phyloP scores from a whole-genome alignment of 371 early-diverging fungal genomes.

The Lichtheimia ramosa region DNA sequence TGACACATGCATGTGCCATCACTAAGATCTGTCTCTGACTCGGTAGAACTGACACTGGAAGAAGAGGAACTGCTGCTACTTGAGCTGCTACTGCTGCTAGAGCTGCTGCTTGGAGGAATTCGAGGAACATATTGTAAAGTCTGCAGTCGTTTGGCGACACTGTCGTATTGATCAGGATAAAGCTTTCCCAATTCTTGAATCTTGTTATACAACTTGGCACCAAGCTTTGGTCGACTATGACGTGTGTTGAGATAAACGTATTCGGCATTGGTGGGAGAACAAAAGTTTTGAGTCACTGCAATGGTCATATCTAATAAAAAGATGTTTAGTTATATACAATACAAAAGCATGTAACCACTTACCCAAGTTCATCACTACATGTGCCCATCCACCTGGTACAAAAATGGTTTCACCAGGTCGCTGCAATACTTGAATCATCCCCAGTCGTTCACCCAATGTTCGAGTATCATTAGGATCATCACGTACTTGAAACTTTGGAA shows the following conservation, averaged over 20 bases:
- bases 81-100: constrained; percentile 26
- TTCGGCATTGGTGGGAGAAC: constrained; percentile 74
- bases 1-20: constrained; percentile 65
- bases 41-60: constrained; percentile 46
- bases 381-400: constrained; percentile 86
- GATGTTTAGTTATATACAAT: neutral
- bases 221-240: constrained; percentile 70
- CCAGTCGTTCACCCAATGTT: constrained; percentile 57
- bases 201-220: constrained; percentile 50
- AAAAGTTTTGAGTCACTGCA: constrained; percentile 85
- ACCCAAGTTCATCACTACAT: constrained; percentile 84
- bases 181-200: constrained; percentile 42
- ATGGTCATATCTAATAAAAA: constrained; percentile 68
- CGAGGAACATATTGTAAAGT: constrained; percentile 56
- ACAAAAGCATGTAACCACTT: neutral
- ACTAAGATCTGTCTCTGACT: constrained; percentile 54
- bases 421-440: constrained; percentile 77
- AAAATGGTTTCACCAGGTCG: constrained; percentile 81
- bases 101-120: constrained; percentile 54
- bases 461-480: constrained; percentile 24
- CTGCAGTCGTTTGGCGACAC: constrained; percentile 47
- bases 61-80: constrained; percentile 27
- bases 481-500: constrained; percentile 49
- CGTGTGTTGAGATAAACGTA: constrained; percentile 72
- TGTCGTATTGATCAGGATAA: constrained; percentile 37